Base-by-base conservation (phyloP, 1,139 yeast genomes). In the Zygoascus hellenicus region DNA sequence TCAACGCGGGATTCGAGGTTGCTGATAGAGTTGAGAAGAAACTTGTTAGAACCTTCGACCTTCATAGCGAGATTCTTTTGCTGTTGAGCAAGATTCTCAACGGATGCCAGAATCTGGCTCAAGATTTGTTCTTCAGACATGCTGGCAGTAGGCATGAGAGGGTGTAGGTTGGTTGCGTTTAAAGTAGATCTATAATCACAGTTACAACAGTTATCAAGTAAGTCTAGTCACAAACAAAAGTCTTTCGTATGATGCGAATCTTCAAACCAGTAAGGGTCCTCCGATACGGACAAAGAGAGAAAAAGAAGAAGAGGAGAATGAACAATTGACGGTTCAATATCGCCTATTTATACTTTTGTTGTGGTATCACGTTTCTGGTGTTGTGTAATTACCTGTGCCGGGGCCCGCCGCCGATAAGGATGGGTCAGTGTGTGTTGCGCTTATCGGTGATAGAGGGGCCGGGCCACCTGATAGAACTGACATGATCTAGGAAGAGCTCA, bases 1-100 rank as follows among this genome's bases (percentile, higher is more conserved):
- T 42, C 38, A 17, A 36, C 45, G 2, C 40, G 32, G 10, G 45
- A 19, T 13, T 42, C 45, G 11, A 36, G 32, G 36, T 35, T 31
- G 34, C 36, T 31, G 22, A 42, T 22, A 2, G 45, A 42, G 17
- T 28, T 34, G 22, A 31, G 43, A 13, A 41, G 34, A 3, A 34
- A 41, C 31, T 41, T 41, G 22, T 51, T 51, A n/a, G 55, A 52
- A 11, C 48, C 41, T 34, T 51, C 52, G 17, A 52, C 53, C 17
- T 49, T 45, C 14, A 40, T 26, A n/a, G 48, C 54, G 22, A 52
- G 45, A 17, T 41, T 30, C 37, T 45, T 37, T 46, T 49, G 49
- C 44, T 52, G 48, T 22, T 36, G 29, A 28, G 48, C 34, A n/a
- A 52, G 39, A 11, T 39, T 41, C 22, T 45, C 32, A 15, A 50